Base-by-base conservation (phyloP, 768 basidiomycete genomes). In the Amanita inopinata region DNA sequence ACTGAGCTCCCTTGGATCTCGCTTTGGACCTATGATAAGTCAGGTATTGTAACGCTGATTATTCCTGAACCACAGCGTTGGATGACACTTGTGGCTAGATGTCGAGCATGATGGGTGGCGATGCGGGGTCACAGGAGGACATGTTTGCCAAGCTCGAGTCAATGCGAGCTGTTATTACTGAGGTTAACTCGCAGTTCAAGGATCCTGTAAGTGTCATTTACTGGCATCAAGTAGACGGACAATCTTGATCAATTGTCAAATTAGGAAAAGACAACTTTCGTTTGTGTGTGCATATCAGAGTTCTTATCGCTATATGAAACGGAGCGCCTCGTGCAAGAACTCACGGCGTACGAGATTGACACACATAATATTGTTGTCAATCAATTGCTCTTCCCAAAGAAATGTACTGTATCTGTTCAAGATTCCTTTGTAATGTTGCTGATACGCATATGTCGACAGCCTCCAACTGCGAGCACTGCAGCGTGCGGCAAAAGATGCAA, bases 311-410 rank as follows among this genome's bases (percentile, higher is more conserved):
- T 99, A 19, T 99, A 99, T 61, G 96, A 99, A 69, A 99, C 96
- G 19, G 96, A 99, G 62, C 86, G 96, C 20, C 74, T 99, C 18
- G 89, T 99, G 22, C 96, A 99, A 62, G 93, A 97, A 60, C 67
- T 96, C 33, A 89, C 86, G n/a, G 69, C 78, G 33, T 90, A 90
- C 57, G 90, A 91, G 58, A 97, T 97, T 58, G 93, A 98, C 61
- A 96, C 92, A 37, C 96, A 99, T 62, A 93, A 94, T 59, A 98
- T 99, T 55, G 90, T 98, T 43, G 92, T 98, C 43, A 99, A 99
- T 57, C 96, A 99, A 62, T 68, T 99, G 3, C 66, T 99, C 25
- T 98, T 90, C 71, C 94, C 96, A 11, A 90, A 85, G 69, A 69
- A 79, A 56, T 75, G 92, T 91, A 56, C 47, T 83, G 66, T 38